phyloP scores from a whole-genome alignment of 2,329 filamentous ascomycete species.

The Drechmeria coniospora region DNA sequence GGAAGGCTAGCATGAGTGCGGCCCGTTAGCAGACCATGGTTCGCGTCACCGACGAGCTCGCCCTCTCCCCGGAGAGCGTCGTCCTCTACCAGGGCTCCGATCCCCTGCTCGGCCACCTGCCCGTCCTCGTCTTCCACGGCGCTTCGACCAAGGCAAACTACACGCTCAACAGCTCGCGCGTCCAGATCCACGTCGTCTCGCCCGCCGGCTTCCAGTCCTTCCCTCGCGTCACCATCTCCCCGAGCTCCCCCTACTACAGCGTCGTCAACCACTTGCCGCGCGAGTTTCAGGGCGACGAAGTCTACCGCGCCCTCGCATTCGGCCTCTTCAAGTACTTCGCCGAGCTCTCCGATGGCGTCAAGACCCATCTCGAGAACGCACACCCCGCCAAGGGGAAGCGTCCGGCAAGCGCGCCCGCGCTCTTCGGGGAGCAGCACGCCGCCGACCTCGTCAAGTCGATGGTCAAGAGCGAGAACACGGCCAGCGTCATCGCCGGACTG shows the following conservation, averaged over 20 bases:
- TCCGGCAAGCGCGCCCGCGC: constrained; percentile 47
- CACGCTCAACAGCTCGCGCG: constrained; percentile 76
- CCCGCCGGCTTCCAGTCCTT: constrained; percentile 82
- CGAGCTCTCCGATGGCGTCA: constrained; percentile 66
- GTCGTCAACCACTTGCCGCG: constrained; percentile 82
- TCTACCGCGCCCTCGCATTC: constrained; percentile 82
- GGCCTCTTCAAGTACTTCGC: constrained; percentile 88
- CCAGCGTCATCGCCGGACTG: constrained; percentile 57
- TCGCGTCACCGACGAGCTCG: constrained; percentile 62
- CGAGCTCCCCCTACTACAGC: constrained; percentile 78
- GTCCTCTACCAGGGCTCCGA: constrained; percentile 83
- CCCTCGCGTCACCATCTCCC: constrained; percentile 80
- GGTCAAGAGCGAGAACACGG: constrained; percentile 62
- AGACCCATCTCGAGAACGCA: constrained; percentile 48
- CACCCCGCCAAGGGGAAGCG: constrained; percentile 40
- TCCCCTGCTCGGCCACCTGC: constrained; percentile 62
- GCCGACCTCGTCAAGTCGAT: constrained; percentile 79
- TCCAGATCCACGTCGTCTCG: constrained; percentile 86
- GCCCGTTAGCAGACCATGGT: constrained; percentile 49
- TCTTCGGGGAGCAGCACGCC: constrained; percentile 87
- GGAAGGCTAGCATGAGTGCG: constrained; percentile 9
- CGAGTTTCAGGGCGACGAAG: constrained; percentile 89
- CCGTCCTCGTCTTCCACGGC: constrained; percentile 83
- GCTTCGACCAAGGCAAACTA: constrained; percentile 80
- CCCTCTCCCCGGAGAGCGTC: constrained; percentile 66